Base-by-base conservation (phyloP, 2,329 filamentous ascomycete genomes). In the Akanthomyces muscarius region DNA sequence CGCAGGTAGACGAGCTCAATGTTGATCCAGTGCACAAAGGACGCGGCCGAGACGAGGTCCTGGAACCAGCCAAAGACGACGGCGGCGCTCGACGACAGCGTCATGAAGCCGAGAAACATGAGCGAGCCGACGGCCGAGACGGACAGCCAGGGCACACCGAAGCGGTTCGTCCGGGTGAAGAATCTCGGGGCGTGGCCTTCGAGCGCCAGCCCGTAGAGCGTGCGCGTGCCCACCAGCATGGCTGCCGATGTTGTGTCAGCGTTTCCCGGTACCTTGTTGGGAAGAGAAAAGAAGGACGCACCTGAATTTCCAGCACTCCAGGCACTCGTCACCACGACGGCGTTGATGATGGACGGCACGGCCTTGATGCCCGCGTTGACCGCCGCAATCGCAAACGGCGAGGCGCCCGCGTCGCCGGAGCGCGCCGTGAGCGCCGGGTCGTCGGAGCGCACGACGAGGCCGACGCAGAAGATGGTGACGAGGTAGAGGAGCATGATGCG, bases 11-110 rank as follows among this genome's bases (percentile, higher is more conserved):
- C 80, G 67, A 82, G 71, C 70, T 79, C 74, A 64, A 83, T 75
- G 56, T 80, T 78, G 65, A 82, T 77, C 81, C 82, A 84, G 52
- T 80, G 80, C 68, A 84, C 79, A 71, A 81, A 78, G 14, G 80
- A 80, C 1, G 77, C 78, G 58, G 82, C 79, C 52, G 80, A 88
- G 44, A 83, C 86, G 63, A 89, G 78, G 70, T 86, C 86, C 67
- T 85, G 81, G 70, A 89, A 86, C 83, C 86, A 89, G 60, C 79
- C 80, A 72, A 89, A 89, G 5, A 87, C 86, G 11, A 78, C 75
- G 44, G 82, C 80, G 28, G 85, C 85, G 48, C 78, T 80, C 66
- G 78, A 79, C 52, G 82, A 85, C 38, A 85, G 79, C 69, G 86
- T 88, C 72, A 90, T 81, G 76, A 86, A 90, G 0, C 83, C 84